These are phyloP conservation scores for Cenchrus fungigraminus DNA, from an alignment of 176 grass and related monocot species.

Conservation along the genomic window DNA sequence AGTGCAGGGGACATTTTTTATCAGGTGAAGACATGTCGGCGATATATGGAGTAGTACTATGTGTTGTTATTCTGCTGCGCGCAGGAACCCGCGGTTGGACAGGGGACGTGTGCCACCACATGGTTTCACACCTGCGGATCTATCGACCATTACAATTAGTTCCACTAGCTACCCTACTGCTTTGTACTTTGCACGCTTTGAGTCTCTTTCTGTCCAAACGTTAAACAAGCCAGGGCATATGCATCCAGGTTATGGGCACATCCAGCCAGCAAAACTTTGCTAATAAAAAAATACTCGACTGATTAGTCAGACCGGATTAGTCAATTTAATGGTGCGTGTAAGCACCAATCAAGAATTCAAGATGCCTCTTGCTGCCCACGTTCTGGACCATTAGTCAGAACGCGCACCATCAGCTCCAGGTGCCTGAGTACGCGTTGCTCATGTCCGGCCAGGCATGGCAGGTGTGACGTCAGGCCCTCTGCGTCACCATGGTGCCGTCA, in stretches of 20 bases:
- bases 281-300: background rate
- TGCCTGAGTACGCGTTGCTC: background rate
- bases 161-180: background rate
- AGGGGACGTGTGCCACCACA: background rate
- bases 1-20: background rate
- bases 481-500: slow-evolving; percentile 31
- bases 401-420: background rate
- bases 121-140: background rate
- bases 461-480: background rate
- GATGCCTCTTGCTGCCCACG: background rate
- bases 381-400: background rate
- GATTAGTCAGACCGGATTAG: background rate
- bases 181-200: background rate
- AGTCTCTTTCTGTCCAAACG: background rate
- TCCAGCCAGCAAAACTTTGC: background rate
- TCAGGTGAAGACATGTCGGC: background rate
- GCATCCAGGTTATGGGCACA: background rate
- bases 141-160: background rate
- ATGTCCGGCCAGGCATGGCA: background rate
- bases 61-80: background rate
- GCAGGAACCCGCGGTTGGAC: background rate
- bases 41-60: background rate
- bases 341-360: background rate
- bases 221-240: background rate
- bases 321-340: background rate